phyloP scores from a whole-genome alignment of 306 rosid genomes.

The Comarum palustre region DNA sequence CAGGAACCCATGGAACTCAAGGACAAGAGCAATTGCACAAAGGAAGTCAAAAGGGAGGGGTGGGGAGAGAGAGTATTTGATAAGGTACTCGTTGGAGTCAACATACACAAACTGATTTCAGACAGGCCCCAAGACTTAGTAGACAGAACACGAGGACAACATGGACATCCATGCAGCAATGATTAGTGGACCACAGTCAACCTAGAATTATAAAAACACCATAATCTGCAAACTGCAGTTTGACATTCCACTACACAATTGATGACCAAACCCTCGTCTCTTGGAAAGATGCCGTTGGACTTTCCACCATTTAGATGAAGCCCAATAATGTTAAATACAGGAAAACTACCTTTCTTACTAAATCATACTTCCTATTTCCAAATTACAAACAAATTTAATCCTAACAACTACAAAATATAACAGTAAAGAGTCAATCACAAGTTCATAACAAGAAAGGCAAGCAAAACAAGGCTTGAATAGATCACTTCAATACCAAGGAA shows the following conservation, averaged over 20 bases:
- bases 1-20: conserved; percentile 13
- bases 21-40: conserved; percentile 6
- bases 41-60: neutral
- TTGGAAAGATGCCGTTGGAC: conserved; percentile 7
- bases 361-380: neutral
- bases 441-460: neutral
- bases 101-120: neutral
- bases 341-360: neutral
- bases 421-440: neutral
- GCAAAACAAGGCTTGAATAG: neutral
- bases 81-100: neutral
- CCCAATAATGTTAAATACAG: conserved; percentile 3
- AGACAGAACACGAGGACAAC: neutral
- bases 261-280: neutral
- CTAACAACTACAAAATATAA: neutral
- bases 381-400: neutral
- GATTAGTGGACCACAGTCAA: neutral
- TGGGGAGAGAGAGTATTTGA: neutral
- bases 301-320: neutral
- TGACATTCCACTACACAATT: neutral
- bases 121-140: neutral
- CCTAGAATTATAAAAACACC: neutral
- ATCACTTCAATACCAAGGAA: conserved; percentile 3
- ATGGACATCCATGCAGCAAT: neutral
- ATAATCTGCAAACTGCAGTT: neutral